These are phyloP conservation scores for Verticillium tricorpus DNA, from an alignment of 2,329 filamentous ascomycete species.

Conservation along the genomic window DNA sequence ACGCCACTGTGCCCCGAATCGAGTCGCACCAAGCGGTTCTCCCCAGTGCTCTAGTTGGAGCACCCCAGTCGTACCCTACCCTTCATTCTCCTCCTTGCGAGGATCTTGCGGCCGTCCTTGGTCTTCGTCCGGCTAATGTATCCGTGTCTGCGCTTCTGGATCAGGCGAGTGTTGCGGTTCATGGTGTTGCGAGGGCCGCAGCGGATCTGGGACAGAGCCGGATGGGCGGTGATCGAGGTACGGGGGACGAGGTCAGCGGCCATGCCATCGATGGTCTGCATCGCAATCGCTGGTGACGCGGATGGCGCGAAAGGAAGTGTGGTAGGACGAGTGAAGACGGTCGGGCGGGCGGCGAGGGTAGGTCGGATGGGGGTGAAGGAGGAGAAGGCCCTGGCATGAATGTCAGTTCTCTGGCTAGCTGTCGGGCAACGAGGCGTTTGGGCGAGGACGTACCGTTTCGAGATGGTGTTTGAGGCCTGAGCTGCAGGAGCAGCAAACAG, in stretches of 20 bases:
- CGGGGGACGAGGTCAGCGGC: constrained; percentile 41
- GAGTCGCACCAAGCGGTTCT: background rate
- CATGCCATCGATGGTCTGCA: constrained; percentile 10
- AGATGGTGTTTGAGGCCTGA: background rate
- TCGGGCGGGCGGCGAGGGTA: constrained; percentile 28
- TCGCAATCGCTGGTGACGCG: constrained; percentile 14
- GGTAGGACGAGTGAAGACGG: constrained; percentile 23
- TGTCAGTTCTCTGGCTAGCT: background rate
- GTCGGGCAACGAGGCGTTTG: background rate
- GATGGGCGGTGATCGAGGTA: constrained; percentile 45
- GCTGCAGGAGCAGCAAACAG: background rate
- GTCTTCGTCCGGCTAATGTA: constrained; percentile 48
- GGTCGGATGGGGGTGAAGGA: constrained; percentile 48
- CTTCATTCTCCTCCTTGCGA: constrained; percentile 49
- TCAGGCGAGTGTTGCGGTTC: constrained; percentile 47
- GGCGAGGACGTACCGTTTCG: background rate
- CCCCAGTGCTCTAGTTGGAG: background rate
- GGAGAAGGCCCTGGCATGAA: constrained; percentile 36
- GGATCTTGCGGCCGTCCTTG: constrained; percentile 46
- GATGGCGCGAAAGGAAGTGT: constrained; percentile 26
- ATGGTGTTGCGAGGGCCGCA: constrained; percentile 57
- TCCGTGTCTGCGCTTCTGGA: constrained; percentile 56
- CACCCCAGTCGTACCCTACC: constrained; percentile 37
- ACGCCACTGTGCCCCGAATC: background rate
- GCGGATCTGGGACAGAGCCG: constrained; percentile 51